Evolutionary conservation across 2,329 filamentous ascomycete species (phyloP).

Genomic region (Neospermospora avenae): DNA sequence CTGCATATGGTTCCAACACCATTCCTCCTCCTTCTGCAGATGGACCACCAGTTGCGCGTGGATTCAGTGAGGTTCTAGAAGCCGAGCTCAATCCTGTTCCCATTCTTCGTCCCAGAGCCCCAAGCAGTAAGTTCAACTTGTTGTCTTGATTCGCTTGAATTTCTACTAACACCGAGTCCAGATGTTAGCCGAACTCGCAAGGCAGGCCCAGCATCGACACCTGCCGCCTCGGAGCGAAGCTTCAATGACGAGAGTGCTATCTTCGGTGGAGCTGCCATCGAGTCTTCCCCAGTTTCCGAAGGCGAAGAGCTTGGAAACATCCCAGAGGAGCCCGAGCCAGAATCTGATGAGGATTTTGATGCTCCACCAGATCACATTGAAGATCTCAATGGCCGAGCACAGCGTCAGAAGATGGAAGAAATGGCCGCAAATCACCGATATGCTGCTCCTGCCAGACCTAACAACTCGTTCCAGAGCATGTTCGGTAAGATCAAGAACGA

Average conservation of each 20-base stretch:
- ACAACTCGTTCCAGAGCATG: not conserved
- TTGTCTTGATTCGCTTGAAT: not conserved
- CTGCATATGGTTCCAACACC: constrained; percentile 32
- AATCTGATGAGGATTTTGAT: constrained; percentile 1
- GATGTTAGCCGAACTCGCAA: not conserved
- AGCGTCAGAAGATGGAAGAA: not conserved
- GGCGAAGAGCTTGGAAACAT: constrained; percentile 15
- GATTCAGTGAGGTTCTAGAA: constrained; percentile 20
- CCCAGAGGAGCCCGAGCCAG: constrained; percentile 12
- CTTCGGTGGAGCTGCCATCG: constrained; percentile 36
- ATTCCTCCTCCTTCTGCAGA: constrained; percentile 15
- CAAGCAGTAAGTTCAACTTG: constrained; percentile 9
- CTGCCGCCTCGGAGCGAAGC: constrained; percentile 23
- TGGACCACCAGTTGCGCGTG: constrained; percentile 14
- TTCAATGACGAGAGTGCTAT: constrained; percentile 39
- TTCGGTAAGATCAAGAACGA: not conserved
- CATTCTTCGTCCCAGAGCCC: not conserved
- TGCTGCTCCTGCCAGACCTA: not conserved
- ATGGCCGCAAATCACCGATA: not conserved
- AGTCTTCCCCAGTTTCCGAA: constrained; percentile 21
- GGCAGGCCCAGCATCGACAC: not conserved
- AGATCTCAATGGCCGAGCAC: not conserved
- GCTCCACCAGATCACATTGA: not conserved
- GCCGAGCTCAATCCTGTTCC: constrained; percentile 22
- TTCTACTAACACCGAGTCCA: constrained; percentile 2